These are phyloP conservation scores for Serendipita sp. DNA, from an alignment of 768 basidiomycete genomes.

Conservation along the genomic window DNA sequence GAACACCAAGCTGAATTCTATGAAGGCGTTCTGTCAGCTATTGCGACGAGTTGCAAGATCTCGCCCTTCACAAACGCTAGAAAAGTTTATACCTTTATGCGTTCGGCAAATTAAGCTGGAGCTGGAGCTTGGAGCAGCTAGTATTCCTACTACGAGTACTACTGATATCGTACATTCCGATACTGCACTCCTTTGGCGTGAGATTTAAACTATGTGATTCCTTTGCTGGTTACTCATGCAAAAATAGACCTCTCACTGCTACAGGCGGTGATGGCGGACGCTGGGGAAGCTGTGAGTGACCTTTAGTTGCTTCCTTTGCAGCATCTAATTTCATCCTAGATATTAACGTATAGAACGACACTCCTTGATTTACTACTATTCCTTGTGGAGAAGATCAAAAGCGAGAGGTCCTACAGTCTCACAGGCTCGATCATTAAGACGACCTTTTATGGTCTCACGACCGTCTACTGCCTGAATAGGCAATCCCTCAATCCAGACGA, in stretches of 20 bases:
- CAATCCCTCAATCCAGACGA: slow-evolving; percentile 70
- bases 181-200: slow-evolving; percentile 88
- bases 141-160: slow-evolving; percentile 61
- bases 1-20: slow-evolving; percentile 81
- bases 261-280: slow-evolving; percentile 66
- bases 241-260: slow-evolving; percentile 59
- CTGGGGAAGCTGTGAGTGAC: slow-evolving; percentile 40
- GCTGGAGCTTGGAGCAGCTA: slow-evolving; percentile 79
- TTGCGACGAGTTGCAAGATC: slow-evolving; percentile 71
- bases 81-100: slow-evolving; percentile 68
- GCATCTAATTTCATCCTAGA: slow-evolving; percentile 23
- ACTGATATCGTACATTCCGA: slow-evolving; percentile 64
- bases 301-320: background rate
- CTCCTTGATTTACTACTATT: slow-evolving; percentile 46
- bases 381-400: slow-evolving; percentile 65
- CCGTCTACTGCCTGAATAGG: slow-evolving; percentile 60
- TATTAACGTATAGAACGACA: slow-evolving; percentile 51
- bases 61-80: slow-evolving; percentile 56
- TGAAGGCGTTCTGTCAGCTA: slow-evolving; percentile 74
- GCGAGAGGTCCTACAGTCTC: slow-evolving; percentile 75
- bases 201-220: slow-evolving; percentile 16
- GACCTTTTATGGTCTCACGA: slow-evolving; percentile 55
- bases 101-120: slow-evolving; percentile 65
- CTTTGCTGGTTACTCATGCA: background rate
- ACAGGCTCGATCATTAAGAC: slow-evolving; percentile 64